Evolutionary conservation across 2,329 filamentous ascomycete species (phyloP).

Genomic region (Aspergillus sp.): DNA sequence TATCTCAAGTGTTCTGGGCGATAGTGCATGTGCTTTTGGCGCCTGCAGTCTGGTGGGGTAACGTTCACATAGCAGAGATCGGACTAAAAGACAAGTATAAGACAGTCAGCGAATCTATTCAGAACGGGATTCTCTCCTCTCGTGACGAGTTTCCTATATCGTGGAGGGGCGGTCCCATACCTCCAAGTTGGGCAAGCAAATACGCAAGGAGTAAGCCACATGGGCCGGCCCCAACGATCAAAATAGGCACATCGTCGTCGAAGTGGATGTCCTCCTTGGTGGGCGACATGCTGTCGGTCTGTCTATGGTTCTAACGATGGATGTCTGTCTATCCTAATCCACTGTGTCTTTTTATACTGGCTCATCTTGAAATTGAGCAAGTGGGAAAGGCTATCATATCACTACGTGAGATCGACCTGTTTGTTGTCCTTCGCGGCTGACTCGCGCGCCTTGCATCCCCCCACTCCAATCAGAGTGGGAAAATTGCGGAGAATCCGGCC

Average conservation of each 20-base stretch:
- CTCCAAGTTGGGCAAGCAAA: slow-evolving; percentile 4
- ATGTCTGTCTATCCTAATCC: not conserved
- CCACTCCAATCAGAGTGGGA: not conserved
- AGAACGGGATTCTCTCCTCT: not conserved
- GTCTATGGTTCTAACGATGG: not conserved
- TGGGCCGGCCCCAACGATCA: slow-evolving; percentile 4
- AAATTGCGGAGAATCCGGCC: not conserved
- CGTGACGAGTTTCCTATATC: not conserved
- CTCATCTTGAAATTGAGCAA: not conserved
- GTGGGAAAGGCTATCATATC: not conserved
- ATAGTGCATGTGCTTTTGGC: slow-evolving; percentile 34
- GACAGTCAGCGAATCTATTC: not conserved
- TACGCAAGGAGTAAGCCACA: slow-evolving; percentile 7
- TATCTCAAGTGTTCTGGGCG: slow-evolving; percentile 32
- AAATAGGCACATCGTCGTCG: not conserved
- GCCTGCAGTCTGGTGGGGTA: slow-evolving; percentile 29
- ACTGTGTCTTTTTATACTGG: not conserved
- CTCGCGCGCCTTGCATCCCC: not conserved
- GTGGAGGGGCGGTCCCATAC: not conserved
- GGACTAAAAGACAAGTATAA: not conserved
- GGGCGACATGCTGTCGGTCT: not conserved
- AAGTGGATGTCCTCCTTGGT: not conserved
- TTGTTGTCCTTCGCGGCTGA: not conserved
- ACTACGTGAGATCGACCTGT: not conserved
- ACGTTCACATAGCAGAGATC: slow-evolving; percentile 1